A percentile compares a stretch with the other conserved stretches of the same genome.
Evolutionary conservation across 139 green algal genomes (phyloP).

Genomic region (Marvania coccoides): DNA sequence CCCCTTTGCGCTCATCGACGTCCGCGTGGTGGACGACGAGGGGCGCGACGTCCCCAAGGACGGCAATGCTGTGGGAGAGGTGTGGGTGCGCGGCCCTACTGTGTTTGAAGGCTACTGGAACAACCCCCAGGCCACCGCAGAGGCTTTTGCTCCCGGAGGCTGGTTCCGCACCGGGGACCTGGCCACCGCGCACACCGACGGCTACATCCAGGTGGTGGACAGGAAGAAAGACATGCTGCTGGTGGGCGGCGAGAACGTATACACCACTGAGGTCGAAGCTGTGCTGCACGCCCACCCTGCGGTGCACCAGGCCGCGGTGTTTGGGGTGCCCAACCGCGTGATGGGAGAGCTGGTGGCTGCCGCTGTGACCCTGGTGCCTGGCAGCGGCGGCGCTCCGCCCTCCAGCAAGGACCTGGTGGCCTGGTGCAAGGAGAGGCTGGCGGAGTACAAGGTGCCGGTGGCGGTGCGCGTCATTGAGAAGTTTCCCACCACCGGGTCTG

Average conservation of each 20-base stretch:
- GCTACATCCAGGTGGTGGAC: constrained; percentile 79
- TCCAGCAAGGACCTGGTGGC: constrained; percentile 34
- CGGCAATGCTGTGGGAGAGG: constrained; percentile 49
- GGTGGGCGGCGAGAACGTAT: constrained; percentile 81
- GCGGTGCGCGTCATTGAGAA: constrained; percentile 53
- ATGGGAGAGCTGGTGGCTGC: constrained; percentile 59
- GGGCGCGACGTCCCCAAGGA: constrained; percentile 36
- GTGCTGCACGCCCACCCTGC: constrained; percentile 56
- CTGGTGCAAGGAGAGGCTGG: constrained; percentile 61
- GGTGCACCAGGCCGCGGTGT: constrained; percentile 66
- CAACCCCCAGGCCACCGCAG: constrained; percentile 30
- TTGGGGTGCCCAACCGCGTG: constrained; percentile 62
- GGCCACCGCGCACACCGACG: constrained; percentile 23
- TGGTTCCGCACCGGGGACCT: constrained; percentile 80
- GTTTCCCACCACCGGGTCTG: constrained; percentile 67
- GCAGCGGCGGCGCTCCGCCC: background rate
- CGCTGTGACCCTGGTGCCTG: constrained; percentile 24
- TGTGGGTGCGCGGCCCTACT: constrained; percentile 58
- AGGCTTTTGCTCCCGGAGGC: constrained; percentile 41
- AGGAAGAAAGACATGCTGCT: constrained; percentile 87
- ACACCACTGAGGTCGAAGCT: constrained; percentile 81
- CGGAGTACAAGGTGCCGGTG: constrained; percentile 74
- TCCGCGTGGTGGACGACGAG: constrained; percentile 47
- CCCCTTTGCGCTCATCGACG: constrained; percentile 64
- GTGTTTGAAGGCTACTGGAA: constrained; percentile 67